A percentile compares a stretch with the other conserved stretches of the same genome.
phyloP scores from a whole-genome alignment of 2,329 filamentous ascomycete species.

The Setomelanomma holmii region DNA sequence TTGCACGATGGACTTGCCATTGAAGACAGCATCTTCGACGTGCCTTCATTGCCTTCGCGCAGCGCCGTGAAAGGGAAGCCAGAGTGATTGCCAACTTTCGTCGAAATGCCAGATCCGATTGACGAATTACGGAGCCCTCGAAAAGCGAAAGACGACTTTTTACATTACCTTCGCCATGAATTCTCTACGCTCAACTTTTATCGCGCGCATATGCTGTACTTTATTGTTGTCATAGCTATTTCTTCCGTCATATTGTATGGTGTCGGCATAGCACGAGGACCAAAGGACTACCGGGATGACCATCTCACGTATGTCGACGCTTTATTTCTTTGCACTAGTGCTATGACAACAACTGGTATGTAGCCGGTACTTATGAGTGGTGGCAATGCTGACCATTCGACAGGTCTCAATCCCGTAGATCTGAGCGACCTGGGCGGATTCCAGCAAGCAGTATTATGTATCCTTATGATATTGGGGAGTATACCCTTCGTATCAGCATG shows the following conservation, averaged over 20 bases:
- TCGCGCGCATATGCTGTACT: constrained; percentile 41
- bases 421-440: constrained; percentile 33
- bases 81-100: neutral
- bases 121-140: constrained; percentile 24
- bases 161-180: constrained; percentile 25
- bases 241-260: constrained; percentile 39
- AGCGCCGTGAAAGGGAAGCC: neutral
- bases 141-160: constrained; percentile 24
- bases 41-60: neutral
- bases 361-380: neutral
- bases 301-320: constrained; percentile 36
- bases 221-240: constrained; percentile 33
- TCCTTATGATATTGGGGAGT: constrained; percentile 38
- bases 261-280: constrained; percentile 32
- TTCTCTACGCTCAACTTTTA: constrained; percentile 29
- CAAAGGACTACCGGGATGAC: constrained; percentile 19
- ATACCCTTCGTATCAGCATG: constrained; percentile 40
- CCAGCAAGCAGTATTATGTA: constrained; percentile 36
- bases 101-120: constrained; percentile 23
- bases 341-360: constrained; percentile 41
- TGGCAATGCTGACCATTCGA: neutral
- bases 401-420: constrained; percentile 37
- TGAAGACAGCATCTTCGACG: neutral
- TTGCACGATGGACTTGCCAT: neutral
- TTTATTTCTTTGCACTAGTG: constrained; percentile 36